Percentiles rank a stretch among this genome's conserved stretches.
Conservation (phyloP, 805 yeast genomes). For the Wickerhamomyces hampshirensis region DNA sequence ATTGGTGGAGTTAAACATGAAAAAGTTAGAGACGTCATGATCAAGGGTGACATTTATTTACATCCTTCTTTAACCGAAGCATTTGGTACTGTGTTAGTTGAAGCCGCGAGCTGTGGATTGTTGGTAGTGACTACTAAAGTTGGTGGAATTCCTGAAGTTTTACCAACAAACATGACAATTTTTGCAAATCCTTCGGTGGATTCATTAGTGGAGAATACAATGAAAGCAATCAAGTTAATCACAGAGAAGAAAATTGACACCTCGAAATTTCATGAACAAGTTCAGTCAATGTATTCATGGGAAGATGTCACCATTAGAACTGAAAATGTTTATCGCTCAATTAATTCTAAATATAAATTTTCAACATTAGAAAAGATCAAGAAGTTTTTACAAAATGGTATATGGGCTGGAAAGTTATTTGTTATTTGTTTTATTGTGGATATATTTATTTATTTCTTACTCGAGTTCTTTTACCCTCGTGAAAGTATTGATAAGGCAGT, state of each 20-base stretch:
- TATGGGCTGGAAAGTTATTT: constrained; percentile 83
- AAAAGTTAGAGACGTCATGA: constrained; percentile 88
- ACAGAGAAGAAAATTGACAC: constrained; percentile 62
- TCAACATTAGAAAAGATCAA: constrained; percentile 50
- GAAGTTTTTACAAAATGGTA: constrained; percentile 64
- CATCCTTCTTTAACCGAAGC: constrained; percentile 97
- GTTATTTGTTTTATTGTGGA: constrained; percentile 81
- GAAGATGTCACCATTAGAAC: constrained; percentile 81
- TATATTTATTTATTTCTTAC: constrained; percentile 51
- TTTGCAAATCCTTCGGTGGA: constrained; percentile 88
- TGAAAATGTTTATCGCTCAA: constrained; percentile 66
- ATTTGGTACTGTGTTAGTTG: constrained; percentile 94
- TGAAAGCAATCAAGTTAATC: constrained; percentile 61
- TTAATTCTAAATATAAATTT: constrained; percentile 30
- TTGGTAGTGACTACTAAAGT: constrained; percentile 92
- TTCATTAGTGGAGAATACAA: constrained; percentile 66
- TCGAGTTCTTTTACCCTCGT: constrained; percentile 71
- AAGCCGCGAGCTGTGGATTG: constrained; percentile 95
- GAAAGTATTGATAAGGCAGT: constrained; percentile 64
- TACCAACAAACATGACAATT: constrained; percentile 89
- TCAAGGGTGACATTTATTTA: constrained; percentile 86
- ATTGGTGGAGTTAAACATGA: constrained; percentile 90
- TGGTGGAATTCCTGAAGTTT: constrained; percentile 96
- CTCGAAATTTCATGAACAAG: constrained; percentile 68
- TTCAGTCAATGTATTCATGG: constrained; percentile 89